A percentile compares a stretch with the other conserved stretches of the same genome.
Conservation (phyloP, 805 yeast species). For the Kazachstania bromeliacearum region DNA sequence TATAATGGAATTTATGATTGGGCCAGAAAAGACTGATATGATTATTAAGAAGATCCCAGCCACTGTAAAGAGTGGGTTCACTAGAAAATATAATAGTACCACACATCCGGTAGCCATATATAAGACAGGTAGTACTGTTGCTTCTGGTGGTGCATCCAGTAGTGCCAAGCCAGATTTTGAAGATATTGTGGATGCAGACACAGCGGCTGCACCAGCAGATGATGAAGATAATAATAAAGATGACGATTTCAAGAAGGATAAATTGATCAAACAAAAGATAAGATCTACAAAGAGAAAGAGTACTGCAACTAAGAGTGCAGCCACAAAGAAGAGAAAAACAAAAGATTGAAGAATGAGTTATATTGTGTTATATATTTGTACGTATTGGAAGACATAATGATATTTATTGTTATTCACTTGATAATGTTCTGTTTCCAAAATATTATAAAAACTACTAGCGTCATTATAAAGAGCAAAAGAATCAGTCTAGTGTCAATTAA, state of each 20-base stretch:
- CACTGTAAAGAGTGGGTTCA: slow-evolving; percentile 74
- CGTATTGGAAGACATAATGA: no score
- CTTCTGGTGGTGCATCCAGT: slow-evolving; percentile 12
- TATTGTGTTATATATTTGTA: not conserved
- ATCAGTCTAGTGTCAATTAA: no score
- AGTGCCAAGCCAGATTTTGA: slow-evolving; percentile 30
- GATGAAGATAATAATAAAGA: slow-evolving; percentile 22
- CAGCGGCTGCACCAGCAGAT: slow-evolving; percentile 23
- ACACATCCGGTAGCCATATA: slow-evolving; percentile 82
- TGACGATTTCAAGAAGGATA: slow-evolving; percentile 31
- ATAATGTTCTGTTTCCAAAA: no score
- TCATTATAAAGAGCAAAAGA: no score
- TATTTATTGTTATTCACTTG: no score
- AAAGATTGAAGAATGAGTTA: slow-evolving; percentile 9
- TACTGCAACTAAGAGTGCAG: slow-evolving; percentile 10
- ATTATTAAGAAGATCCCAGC: slow-evolving; percentile 57
- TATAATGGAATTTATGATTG: slow-evolving; percentile 75
- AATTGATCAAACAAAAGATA: slow-evolving; percentile 27
- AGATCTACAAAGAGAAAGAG: slow-evolving; percentile 23
- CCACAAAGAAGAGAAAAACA: slow-evolving; percentile 16
- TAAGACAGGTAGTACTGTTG: slow-evolving; percentile 57
- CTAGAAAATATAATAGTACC: slow-evolving; percentile 67
- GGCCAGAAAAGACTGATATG: slow-evolving; percentile 40
- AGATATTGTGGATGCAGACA: slow-evolving; percentile 31
- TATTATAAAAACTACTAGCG: no score